Conservation (phyloP, 2,329 filamentous ascomycete genomes). For the Aspergillus persii region DNA sequence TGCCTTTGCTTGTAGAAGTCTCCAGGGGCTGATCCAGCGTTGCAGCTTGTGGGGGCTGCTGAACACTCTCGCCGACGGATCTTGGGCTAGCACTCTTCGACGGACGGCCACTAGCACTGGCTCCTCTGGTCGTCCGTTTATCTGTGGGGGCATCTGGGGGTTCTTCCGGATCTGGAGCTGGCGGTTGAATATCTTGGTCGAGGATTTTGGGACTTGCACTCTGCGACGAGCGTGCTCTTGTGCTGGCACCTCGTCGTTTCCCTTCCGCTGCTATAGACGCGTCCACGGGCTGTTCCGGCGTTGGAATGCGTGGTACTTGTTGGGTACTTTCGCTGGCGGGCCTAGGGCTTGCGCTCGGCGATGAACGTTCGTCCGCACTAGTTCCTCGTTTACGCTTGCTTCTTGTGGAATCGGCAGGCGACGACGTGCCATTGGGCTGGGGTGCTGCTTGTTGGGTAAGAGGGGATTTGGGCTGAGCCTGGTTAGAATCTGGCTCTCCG, state of each 20-base stretch:
- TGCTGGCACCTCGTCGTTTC: background rate
- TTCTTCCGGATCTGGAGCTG: background rate
- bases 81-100: background rate
- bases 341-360: background rate
- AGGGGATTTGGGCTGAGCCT: background rate
- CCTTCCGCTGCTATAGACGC: background rate
- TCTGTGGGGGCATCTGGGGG: background rate
- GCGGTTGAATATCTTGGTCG: background rate
- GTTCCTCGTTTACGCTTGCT: constrained; percentile 10
- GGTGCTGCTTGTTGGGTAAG: background rate
- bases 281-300: background rate
- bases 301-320: background rate
- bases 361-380: background rate
- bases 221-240: background rate
- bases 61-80: background rate
- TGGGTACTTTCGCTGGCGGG: background rate
- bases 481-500: background rate
- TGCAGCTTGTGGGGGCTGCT: background rate
- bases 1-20: background rate
- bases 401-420: constrained; percentile 4
- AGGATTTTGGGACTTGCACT: background rate
- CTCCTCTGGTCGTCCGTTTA: constrained; percentile 9
- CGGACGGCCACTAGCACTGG: background rate
- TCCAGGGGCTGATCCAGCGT: background rate
- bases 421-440: constrained; percentile 7